phyloP scores from a whole-genome alignment of 2,329 filamentous ascomycete genomes.

The Calonectria pauciramosa region DNA sequence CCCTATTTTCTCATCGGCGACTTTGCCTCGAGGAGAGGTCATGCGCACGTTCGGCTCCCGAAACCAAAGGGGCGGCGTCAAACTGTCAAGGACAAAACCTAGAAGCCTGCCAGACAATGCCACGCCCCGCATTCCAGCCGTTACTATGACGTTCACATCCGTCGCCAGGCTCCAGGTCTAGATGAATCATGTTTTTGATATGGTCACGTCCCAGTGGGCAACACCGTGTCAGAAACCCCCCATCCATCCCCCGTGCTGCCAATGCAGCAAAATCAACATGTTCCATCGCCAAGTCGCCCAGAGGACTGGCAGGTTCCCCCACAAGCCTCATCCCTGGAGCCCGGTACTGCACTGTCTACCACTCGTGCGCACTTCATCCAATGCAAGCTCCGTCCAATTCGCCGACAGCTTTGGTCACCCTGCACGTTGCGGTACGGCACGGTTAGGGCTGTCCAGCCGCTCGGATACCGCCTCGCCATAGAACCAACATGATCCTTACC shows the following conservation, averaged over 20 bases:
- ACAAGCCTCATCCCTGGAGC: slow-evolving; percentile 6
- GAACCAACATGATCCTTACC: neutral
- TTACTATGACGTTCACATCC: neutral
- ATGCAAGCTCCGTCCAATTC: neutral
- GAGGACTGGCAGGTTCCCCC: neutral
- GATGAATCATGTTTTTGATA: slow-evolving; percentile 4
- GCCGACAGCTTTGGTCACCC: slow-evolving; percentile 18
- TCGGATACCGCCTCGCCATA: slow-evolving; percentile 8
- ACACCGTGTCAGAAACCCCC: neutral
- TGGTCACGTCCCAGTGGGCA: neutral
- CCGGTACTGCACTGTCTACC: slow-evolving; percentile 1
- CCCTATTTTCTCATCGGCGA: neutral
- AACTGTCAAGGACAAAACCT: slow-evolving; percentile 11
- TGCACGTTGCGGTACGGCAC: slow-evolving; percentile 13
- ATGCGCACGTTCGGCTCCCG: slow-evolving; percentile 8
- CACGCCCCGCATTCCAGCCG: slow-evolving; percentile 16
- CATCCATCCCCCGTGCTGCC: neutral
- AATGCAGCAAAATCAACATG: neutral
- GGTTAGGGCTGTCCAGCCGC: slow-evolving; percentile 13
- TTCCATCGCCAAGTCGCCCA: neutral
- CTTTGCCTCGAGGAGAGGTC: neutral
- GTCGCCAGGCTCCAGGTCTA: neutral
- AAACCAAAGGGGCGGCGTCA: slow-evolving; percentile 9
- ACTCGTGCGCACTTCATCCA: neutral
- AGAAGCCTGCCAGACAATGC: neutral